Evolutionary conservation across 2,329 filamentous ascomycete genomes (phyloP).

Genomic region (Botrytis fabae): DNA sequence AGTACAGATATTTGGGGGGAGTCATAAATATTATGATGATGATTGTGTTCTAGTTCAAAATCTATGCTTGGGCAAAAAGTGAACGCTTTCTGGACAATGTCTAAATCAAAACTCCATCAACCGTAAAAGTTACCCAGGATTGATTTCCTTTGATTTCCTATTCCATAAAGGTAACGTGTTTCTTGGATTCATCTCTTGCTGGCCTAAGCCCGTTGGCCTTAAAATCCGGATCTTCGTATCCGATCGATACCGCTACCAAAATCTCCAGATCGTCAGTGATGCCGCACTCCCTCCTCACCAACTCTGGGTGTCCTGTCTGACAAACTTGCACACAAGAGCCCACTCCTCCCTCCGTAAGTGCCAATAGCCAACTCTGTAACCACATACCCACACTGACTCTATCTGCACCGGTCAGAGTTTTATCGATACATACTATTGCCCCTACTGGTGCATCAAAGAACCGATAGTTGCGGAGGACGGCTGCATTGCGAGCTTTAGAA

Average conservation of each 20-base stretch:
- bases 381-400: slow-evolving; percentile 17
- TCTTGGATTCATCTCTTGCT: not conserved
- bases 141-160: not conserved
- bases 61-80: not conserved
- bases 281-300: slow-evolving; percentile 1
- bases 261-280: slow-evolving; percentile 16
- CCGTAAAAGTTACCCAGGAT: not conserved
- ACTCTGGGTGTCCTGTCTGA: slow-evolving; percentile 8
- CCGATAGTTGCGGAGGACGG: slow-evolving; percentile 9
- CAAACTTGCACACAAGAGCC: slow-evolving; percentile 12
- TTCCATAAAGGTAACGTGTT: slow-evolving; percentile 10
- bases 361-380: slow-evolving; percentile 18
- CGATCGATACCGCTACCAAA: slow-evolving; percentile 18
- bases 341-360: slow-evolving; percentile 18
- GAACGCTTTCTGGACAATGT: not conserved
- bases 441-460: slow-evolving; percentile 10
- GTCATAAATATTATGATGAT: not conserved
- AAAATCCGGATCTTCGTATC: slow-evolving; percentile 12
- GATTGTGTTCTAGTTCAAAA: not conserved
- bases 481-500: slow-evolving; percentile 3
- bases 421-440: slow-evolving; percentile 19
- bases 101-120: not conserved
- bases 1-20: not conserved
- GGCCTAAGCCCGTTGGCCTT: not conserved
- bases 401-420: not conserved